phyloP scores from a whole-genome alignment of 2,329 filamentous ascomycete genomes.

The Aspergillus oerlinghausenensis region DNA sequence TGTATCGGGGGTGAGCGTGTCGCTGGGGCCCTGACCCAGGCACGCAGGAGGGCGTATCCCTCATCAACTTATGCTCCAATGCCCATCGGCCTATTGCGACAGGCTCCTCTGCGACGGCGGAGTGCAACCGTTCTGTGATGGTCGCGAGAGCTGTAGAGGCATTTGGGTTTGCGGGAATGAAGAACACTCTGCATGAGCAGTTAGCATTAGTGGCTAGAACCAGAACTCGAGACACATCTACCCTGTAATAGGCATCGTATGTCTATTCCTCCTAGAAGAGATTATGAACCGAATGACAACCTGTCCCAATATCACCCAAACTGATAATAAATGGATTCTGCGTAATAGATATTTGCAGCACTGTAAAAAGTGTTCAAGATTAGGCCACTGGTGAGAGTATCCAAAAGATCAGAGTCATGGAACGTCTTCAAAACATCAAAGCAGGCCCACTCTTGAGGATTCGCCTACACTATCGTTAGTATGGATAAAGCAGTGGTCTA shows the following conservation, averaged over 20 bases:
- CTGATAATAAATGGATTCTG: background rate
- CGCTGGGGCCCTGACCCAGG: slow-evolving; percentile 30
- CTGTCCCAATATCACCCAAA: background rate
- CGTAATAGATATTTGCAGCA: background rate
- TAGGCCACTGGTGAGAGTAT: background rate
- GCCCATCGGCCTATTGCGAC: slow-evolving; percentile 36
- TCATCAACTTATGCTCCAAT: slow-evolving; percentile 40
- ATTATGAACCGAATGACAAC: background rate
- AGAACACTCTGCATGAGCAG: slow-evolving; percentile 34
- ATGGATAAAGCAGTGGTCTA: background rate
- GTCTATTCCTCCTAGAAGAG: background rate
- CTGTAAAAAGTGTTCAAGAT: background rate
- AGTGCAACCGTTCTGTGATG: slow-evolving; percentile 37
- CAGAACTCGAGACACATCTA: slow-evolving; percentile 11
- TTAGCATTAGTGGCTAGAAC: slow-evolving; percentile 1
- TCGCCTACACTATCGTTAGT: background rate
- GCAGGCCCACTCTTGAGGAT: background rate
- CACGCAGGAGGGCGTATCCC: slow-evolving; percentile 39
- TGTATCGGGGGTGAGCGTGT: slow-evolving; percentile 31
- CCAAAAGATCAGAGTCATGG: background rate
- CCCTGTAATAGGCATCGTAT: slow-evolving; percentile 34
- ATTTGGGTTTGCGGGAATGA: slow-evolving; percentile 40
- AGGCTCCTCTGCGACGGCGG: slow-evolving; percentile 32
- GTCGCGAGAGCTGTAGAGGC: slow-evolving; percentile 30
- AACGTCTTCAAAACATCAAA: background rate